Conservation (phyloP, 768 basidiomycete species). For the Lentinula sp. region DNA sequence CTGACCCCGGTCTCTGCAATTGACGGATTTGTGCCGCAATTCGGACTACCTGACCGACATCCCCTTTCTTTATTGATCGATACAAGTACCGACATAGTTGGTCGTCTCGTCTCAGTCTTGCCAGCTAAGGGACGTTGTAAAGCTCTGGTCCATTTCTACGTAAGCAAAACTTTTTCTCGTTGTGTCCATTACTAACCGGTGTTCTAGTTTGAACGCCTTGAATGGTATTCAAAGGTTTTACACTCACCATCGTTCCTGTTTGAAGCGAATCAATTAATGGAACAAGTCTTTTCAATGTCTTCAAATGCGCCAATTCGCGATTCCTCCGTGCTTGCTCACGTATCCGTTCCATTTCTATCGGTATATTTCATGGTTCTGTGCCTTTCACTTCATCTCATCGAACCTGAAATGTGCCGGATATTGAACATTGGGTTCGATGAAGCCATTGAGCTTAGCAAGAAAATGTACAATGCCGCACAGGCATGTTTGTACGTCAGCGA, state of each 20-base stretch:
- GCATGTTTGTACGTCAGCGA: slow-evolving; percentile 19
- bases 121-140: slow-evolving; percentile 11
- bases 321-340: not conserved
- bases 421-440: slow-evolving; percentile 12
- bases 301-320: not conserved
- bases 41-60: slow-evolving; percentile 12
- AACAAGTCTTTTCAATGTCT: not conserved
- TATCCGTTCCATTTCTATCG: slow-evolving; percentile 14
- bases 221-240: slow-evolving; percentile 17
- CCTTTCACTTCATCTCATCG: slow-evolving; percentile 18
- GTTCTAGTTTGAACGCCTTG: slow-evolving; percentile 12
- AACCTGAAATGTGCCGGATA: slow-evolving; percentile 12
- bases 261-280: slow-evolving; percentile 6
- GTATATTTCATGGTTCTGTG: slow-evolving; percentile 18
- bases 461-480: slow-evolving; percentile 19
- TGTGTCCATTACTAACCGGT: not conserved
- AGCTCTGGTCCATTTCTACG: slow-evolving; percentile 17
- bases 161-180: not conserved
- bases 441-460: slow-evolving; percentile 13
- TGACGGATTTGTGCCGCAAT: not conserved
- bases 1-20: not conserved
- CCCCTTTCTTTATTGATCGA: slow-evolving; percentile 17
- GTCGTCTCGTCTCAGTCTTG: slow-evolving; percentile 12
- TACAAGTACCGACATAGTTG: slow-evolving; percentile 13
- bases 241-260: slow-evolving; percentile 18